Conservation (phyloP, 768 basidiomycete species). For the Termitomyces sp. region DNA sequence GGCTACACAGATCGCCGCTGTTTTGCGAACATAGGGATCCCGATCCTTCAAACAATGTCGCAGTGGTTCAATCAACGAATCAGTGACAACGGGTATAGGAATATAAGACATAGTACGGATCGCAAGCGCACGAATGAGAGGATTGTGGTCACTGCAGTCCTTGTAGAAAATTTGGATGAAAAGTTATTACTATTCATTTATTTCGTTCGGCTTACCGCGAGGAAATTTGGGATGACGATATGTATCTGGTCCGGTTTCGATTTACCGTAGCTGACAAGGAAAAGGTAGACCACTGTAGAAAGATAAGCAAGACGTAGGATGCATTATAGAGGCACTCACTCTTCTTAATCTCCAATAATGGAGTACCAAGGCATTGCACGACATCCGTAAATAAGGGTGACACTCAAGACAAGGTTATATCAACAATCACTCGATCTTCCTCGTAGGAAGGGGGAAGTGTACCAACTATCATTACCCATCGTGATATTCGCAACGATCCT, state of each 20-base stretch:
- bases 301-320: not conserved
- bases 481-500: conserved; percentile 99
- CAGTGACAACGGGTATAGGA: conserved; percentile 82
- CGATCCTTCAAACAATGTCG: conserved; percentile 89
- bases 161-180: conserved; percentile 25
- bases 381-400: conserved; percentile 94
- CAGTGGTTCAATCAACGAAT: conserved; percentile 82
- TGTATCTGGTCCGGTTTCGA: conserved; percentile 91
- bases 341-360: conserved; percentile 97
- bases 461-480: conserved; percentile 98
- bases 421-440: conserved; percentile 16
- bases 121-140: conserved; percentile 92
- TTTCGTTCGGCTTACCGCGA: conserved; percentile 51
- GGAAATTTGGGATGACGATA: conserved; percentile 84
- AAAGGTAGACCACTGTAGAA: conserved; percentile 88
- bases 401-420: conserved; percentile 45
- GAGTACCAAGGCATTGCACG: conserved; percentile 91
- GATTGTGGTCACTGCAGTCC: conserved; percentile 96
- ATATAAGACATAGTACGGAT: conserved; percentile 99
- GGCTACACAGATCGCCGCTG: conserved; percentile 95
- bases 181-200: not conserved
- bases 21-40: conserved; percentile 98
- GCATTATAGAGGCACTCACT: conserved; percentile 47
- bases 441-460: conserved; percentile 18
- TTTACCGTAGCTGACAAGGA: conserved; percentile 94